Evolutionary conservation across 805 yeast genomes (phyloP).

Genomic region (Ogataea haglerorum): DNA sequence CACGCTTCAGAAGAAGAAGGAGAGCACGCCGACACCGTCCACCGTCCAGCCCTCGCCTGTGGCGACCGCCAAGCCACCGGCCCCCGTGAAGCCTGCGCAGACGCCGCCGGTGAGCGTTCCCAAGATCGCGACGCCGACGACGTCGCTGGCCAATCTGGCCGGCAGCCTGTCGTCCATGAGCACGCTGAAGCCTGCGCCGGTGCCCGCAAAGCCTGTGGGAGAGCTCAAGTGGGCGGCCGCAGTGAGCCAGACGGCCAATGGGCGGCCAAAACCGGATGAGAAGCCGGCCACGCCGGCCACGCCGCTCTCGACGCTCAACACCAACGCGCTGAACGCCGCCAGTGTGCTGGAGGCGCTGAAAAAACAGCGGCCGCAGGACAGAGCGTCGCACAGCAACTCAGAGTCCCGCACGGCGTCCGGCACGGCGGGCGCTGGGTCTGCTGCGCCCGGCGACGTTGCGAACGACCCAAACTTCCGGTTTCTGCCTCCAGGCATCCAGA

Average conservation of each 20-base stretch:
- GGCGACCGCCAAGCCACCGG: conserved; percentile 1
- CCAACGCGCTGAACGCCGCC: conserved; percentile 36
- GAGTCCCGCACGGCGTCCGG: conserved; percentile 6
- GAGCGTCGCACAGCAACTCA: conserved; percentile 6
- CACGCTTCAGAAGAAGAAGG: conserved; percentile 16
- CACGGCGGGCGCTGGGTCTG: conserved; percentile 4
- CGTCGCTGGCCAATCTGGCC: conserved; percentile 17
- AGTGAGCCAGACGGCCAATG: conserved; percentile 17
- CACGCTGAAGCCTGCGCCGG: conserved; percentile 35
- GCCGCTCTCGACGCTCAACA: conserved; percentile 19
- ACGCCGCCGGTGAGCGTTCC: neutral
- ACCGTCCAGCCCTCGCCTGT: conserved; percentile 12
- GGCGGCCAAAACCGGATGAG: conserved; percentile 6
- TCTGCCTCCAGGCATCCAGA: conserved; percentile 36
- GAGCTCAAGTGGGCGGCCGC: conserved; percentile 36
- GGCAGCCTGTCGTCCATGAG: conserved; percentile 23
- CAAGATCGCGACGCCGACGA: conserved; percentile 12
- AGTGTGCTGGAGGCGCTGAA: conserved; percentile 36
- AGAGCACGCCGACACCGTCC: conserved; percentile 16
- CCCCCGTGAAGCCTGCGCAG: conserved; percentile 5
- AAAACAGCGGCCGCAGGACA: conserved; percentile 32
- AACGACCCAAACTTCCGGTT: conserved; percentile 30
- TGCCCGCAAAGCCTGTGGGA: conserved; percentile 31
- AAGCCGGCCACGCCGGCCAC: conserved; percentile 5
- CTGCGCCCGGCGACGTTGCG: conserved; percentile 19